Conservation (phyloP, 768 basidiomycete species). For the Xerocomellus chrysenteron region DNA sequence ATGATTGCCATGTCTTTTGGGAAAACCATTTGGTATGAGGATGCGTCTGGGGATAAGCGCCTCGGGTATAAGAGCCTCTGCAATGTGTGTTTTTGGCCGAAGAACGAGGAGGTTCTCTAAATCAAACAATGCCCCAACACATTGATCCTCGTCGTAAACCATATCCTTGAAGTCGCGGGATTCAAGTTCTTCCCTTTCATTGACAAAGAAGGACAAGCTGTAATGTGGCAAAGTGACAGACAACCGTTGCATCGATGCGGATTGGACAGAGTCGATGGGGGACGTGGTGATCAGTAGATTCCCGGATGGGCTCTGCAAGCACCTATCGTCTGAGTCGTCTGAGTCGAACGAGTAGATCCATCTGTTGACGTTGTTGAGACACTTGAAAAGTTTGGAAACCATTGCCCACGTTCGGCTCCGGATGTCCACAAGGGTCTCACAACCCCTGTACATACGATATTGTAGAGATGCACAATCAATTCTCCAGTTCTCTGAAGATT, state of each 20-base stretch:
- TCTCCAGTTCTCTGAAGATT: conserved; percentile 21
- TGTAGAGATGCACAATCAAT: background rate
- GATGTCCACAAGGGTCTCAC: conserved; percentile 19
- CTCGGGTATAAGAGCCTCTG: background rate
- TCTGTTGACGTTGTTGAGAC: too few species aligned
- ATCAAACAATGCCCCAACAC: conserved; percentile 41
- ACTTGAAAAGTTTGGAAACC: conserved; percentile 7
- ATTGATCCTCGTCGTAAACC: conserved; percentile 39
- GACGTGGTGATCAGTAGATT: conserved; percentile 15
- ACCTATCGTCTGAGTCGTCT: too few species aligned
- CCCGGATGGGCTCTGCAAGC: too few species aligned
- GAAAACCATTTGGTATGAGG: background rate
- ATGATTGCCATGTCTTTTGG: background rate
- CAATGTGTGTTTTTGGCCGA: background rate
- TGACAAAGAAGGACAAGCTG: conserved; percentile 38
- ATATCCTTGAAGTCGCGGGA: conserved; percentile 39
- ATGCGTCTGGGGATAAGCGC: background rate
- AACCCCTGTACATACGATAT: background rate
- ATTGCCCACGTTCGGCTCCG: conserved; percentile 19
- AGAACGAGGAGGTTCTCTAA: conserved; percentile 34
- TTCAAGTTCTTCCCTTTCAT: conserved; percentile 29
- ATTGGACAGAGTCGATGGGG: background rate
- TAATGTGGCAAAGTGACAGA: conserved; percentile 35
- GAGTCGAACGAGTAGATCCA: too few species aligned
- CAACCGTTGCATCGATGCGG: background rate